Evolutionary conservation across 2,329 filamentous ascomycete genomes (phyloP), one percentile per base, ranked within the genome.

Genomic region (Aspergillus bombycis): DNA sequence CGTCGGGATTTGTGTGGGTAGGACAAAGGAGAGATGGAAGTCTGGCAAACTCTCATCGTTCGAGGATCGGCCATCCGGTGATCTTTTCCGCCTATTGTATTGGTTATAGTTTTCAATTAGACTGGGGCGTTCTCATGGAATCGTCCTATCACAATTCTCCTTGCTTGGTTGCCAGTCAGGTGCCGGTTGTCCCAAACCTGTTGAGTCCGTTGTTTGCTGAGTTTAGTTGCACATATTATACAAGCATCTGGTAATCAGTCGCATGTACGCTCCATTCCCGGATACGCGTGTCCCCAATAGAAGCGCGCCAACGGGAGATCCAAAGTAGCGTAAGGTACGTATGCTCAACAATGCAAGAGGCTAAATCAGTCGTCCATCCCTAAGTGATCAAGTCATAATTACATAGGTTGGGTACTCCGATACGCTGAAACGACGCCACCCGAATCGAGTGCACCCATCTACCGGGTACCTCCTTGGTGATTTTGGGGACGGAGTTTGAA

Each of bases 71-170:
- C 56, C 21, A 5, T 19, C 21, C 62, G 64, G 64, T 32, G 19
- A 43, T 55, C 26, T 57, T 46, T 64, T 62, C 64, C 64, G 55
- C 64, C 62, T 60, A 62, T 62, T 41, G 57, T 45, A 58, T 41
- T 38, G 5, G 7, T 16, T n/a, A 54, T 53, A 36, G 55, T 46
- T 53, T 32, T 41, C 50, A 52, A 38, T 26, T 10, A n/a, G 34
- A 30, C 21, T 43, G 50, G 48, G 16, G 36, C 12, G 34, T 60
- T 53, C 23, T 26, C 48, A 21, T 41, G 19, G 46, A 26, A 16
- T 60, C n/a, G 26, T 32, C 58, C 58, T 46, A 60, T 60, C 34
- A 60, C 2, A 55, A 41, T 55, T 14, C 34, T 38, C 46, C 26
- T 28, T 53, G 7, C 45, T 30, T 53, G 8, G 23, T 54, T 43